Percentiles rank a stretch among this genome's conserved stretches.
Conservation (phyloP, 2,329 filamentous ascomycete genomes). For the Hirsutella thompsonii region DNA sequence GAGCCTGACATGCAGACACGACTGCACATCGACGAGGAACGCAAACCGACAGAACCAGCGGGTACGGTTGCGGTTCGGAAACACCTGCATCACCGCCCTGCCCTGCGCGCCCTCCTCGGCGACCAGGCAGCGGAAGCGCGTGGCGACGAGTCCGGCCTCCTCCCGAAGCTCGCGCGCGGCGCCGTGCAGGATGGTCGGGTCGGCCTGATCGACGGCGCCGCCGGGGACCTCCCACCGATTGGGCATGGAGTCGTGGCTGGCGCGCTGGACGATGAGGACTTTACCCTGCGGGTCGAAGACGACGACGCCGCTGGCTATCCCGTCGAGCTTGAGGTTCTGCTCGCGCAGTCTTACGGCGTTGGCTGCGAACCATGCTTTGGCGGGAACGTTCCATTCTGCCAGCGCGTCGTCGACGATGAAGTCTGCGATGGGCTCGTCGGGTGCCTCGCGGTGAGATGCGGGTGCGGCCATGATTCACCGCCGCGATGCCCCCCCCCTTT, state of each 20-base stretch:
- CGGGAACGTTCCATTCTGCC: slow-evolving; percentile 1
- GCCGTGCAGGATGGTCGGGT: slow-evolving; percentile 22
- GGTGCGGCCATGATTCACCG: too few species aligned
- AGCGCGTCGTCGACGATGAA: slow-evolving; percentile 4
- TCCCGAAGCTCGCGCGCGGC: slow-evolving; percentile 29
- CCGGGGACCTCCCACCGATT: slow-evolving; percentile 29
- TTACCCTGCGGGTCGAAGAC: slow-evolving; percentile 10
- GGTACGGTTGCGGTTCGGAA: slow-evolving; percentile 1
- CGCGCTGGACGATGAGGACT: slow-evolving; percentile 27
- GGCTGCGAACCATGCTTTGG: not conserved
- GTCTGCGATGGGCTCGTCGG: too few species aligned
- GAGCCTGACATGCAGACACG: slow-evolving; percentile 9
- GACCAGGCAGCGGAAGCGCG: slow-evolving; percentile 8
- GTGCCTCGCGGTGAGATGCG: too few species aligned
- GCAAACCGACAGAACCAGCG: not conserved
- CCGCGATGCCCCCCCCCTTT: too few species aligned
- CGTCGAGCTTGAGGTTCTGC: slow-evolving; percentile 3
- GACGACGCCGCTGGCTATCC: slow-evolving; percentile 12
- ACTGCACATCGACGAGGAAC: slow-evolving; percentile 10
- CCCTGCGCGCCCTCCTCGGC: not conserved
- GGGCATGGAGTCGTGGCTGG: slow-evolving; percentile 22
- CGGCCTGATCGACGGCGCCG: slow-evolving; percentile 23
- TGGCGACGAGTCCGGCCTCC: slow-evolving; percentile 21
- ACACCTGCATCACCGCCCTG: not conserved
- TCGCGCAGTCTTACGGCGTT: not conserved